Conservation (phyloP, 2,329 filamentous ascomycete species). For the Mycogone perniciosa region DNA sequence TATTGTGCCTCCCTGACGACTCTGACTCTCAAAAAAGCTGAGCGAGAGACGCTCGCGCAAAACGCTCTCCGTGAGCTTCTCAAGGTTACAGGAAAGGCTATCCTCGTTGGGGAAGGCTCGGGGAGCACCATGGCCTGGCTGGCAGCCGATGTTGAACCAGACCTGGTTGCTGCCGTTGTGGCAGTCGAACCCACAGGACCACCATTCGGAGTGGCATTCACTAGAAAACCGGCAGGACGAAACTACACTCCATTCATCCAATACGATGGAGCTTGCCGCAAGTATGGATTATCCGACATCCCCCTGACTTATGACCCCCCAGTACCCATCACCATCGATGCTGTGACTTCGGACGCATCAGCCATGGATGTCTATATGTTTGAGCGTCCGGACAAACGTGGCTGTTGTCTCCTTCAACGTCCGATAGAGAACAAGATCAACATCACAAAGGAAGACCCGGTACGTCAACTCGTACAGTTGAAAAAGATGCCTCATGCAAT, state of each 20-base stretch:
- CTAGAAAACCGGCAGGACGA: conserved; percentile 1
- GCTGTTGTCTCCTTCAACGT: not conserved
- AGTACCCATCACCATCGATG: not conserved
- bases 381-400: not conserved
- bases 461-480: conserved; percentile 42
- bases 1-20: conserved; percentile 41
- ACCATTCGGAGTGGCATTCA: conserved; percentile 33
- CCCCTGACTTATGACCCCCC: conserved; percentile 38
- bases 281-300: conserved; percentile 36
- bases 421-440: not conserved
- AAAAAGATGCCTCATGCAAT: conserved; percentile 41
- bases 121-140: conserved; percentile 41
- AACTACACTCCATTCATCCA: conserved; percentile 18
- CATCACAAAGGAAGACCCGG: not conserved
- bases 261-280: conserved; percentile 24
- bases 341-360: not conserved
- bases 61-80: conserved; percentile 37
- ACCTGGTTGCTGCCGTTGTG: conserved; percentile 42
- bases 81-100: conserved; percentile 32
- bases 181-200: conserved; percentile 49
- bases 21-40: conserved; percentile 20
- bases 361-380: not conserved
- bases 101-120: conserved; percentile 46
- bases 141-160: conserved; percentile 41
- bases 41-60: conserved; percentile 27